Conservation (phyloP, 2,329 filamentous ascomycete species). For the Bipolaris gigantea region DNA sequence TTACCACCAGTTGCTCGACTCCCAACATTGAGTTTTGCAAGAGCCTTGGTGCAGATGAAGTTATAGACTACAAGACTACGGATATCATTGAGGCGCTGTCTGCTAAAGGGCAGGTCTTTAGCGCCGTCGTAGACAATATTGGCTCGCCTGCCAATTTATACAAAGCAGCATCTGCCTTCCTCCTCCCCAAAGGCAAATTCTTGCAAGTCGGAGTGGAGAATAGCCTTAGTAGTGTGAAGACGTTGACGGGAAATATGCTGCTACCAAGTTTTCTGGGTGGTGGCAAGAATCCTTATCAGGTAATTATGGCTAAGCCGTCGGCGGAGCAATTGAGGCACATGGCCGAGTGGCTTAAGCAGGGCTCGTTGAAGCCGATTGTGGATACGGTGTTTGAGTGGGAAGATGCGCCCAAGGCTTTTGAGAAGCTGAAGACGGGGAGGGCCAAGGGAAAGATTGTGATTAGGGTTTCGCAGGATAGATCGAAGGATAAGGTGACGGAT, state of each 20-base stretch:
- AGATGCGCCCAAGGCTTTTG: slow-evolving; percentile 60
- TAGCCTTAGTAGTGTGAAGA: slow-evolving; percentile 28
- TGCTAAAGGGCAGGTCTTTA: slow-evolving; percentile 54
- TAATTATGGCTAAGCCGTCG: slow-evolving; percentile 45
- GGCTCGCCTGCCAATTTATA: slow-evolving; percentile 57
- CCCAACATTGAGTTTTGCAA: slow-evolving; percentile 61
- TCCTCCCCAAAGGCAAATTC: slow-evolving; percentile 55
- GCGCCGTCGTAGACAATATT: slow-evolving; percentile 62
- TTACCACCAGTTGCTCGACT: slow-evolving; percentile 62
- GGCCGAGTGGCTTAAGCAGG: slow-evolving; percentile 59
- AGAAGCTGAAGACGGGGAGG: slow-evolving; percentile 59
- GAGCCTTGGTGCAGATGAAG: slow-evolving; percentile 63
- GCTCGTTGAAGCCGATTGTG: slow-evolving; percentile 60
- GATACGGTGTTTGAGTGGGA: slow-evolving; percentile 60
- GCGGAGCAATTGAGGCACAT: slow-evolving; percentile 54
- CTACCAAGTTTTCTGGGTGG: slow-evolving; percentile 56
- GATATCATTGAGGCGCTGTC: slow-evolving; percentile 54
- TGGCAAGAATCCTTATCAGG: slow-evolving; percentile 50
- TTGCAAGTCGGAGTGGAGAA: slow-evolving; percentile 34
- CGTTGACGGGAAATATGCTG: slow-evolving; percentile 44
- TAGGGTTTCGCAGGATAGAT: slow-evolving; percentile 30
- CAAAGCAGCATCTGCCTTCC: slow-evolving; percentile 55
- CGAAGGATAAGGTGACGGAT: slow-evolving; percentile 17
- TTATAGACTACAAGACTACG: slow-evolving; percentile 61
- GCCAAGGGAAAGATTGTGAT: slow-evolving; percentile 63